A percentile compares a stretch with the other conserved stretches of the same genome.
phyloP scores from a whole-genome alignment of 1,139 yeast genomes.

The Blastobotrys buckinghamii region DNA sequence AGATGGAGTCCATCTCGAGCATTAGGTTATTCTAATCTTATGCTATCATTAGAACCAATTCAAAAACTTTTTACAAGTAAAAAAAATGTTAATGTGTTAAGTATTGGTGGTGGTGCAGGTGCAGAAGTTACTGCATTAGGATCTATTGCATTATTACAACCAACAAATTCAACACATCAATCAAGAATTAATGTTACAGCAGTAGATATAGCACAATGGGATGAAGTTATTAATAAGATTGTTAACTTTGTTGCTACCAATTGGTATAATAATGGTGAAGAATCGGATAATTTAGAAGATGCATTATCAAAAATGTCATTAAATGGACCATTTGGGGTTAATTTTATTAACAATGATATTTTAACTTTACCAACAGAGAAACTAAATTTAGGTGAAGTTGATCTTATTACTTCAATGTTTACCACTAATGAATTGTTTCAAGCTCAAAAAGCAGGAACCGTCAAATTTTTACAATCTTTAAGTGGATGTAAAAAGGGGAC shows the following conservation, averaged over 20 bases:
- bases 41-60: conserved; percentile 34
- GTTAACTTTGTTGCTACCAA: conserved; percentile 35
- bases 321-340: conserved; percentile 34
- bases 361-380: conserved; percentile 29
- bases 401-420: conserved; percentile 64
- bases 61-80: conserved; percentile 10
- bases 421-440: conserved; percentile 83
- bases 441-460: conserved; percentile 57
- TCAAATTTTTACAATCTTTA: conserved; percentile 51
- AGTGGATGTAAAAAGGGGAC: conserved; percentile 48
- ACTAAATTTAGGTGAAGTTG: conserved; percentile 24
- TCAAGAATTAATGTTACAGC: conserved; percentile 42
- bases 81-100: conserved; percentile 40
- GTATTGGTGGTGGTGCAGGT: conserved; percentile 88
- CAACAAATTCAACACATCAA: background rate
- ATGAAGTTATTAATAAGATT: conserved; percentile 43
- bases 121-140: conserved; percentile 72
- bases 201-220: conserved; percentile 80
- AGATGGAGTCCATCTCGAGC: conserved; percentile 88
- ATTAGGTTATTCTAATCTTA: conserved; percentile 62
- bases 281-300: conserved; percentile 9
- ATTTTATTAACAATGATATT: conserved; percentile 48
- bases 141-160: conserved; percentile 41
- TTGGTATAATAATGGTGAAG: conserved; percentile 17
- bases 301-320: conserved; percentile 14